Evolutionary conservation across 2,329 filamentous ascomycete species (phyloP).

Genomic region (Ophiocordyceps camponoti-saundersi): DNA sequence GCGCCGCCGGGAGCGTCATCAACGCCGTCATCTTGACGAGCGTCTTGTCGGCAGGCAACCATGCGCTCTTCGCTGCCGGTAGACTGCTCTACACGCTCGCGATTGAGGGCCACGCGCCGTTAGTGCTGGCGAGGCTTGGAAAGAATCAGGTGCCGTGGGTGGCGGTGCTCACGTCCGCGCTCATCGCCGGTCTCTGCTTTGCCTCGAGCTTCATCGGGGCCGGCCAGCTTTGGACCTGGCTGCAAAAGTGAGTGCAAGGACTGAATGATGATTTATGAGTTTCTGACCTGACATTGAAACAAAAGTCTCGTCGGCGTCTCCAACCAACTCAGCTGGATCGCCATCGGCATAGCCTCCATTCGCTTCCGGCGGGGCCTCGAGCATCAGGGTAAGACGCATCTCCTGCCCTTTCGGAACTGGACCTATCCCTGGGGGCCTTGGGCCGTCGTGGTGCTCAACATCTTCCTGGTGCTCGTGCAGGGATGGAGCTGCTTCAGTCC

Average conservation of each 20-base stretch:
- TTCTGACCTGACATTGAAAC: not conserved
- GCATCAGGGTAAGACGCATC: conserved; percentile 40
- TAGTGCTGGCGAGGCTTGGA: conserved; percentile 26
- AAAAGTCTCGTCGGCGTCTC: conserved; percentile 44
- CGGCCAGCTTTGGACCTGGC: conserved; percentile 47
- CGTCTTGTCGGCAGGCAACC: conserved; percentile 19
- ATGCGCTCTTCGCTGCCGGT: conserved; percentile 17
- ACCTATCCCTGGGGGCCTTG: conserved; percentile 47
- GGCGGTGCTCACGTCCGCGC: conserved; percentile 29
- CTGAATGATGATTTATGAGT: no score
- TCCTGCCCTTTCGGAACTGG: conserved; percentile 48
- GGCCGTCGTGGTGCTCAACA: conserved; percentile 37
- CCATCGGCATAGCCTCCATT: conserved; percentile 47
- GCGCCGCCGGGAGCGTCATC: conserved; percentile 33
- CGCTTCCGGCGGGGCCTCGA: conserved; percentile 43
- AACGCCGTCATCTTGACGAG: conserved; percentile 36
- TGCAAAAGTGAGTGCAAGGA: conserved; percentile 33
- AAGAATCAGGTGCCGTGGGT: conserved; percentile 19
- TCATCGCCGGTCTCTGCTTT: conserved; percentile 44
- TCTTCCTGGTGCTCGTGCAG: conserved; percentile 43
- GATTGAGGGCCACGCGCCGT: conserved; percentile 33
- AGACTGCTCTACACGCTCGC: conserved; percentile 19
- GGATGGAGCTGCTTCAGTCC: conserved; percentile 48
- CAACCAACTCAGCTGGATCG: conserved; percentile 49
- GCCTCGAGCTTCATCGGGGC: conserved; percentile 49